A percentile compares a stretch with the other conserved stretches of the same genome.
Evolutionary conservation across 2,329 filamentous ascomycete species (phyloP).

Genomic region (Bipolaris victoriae): DNA sequence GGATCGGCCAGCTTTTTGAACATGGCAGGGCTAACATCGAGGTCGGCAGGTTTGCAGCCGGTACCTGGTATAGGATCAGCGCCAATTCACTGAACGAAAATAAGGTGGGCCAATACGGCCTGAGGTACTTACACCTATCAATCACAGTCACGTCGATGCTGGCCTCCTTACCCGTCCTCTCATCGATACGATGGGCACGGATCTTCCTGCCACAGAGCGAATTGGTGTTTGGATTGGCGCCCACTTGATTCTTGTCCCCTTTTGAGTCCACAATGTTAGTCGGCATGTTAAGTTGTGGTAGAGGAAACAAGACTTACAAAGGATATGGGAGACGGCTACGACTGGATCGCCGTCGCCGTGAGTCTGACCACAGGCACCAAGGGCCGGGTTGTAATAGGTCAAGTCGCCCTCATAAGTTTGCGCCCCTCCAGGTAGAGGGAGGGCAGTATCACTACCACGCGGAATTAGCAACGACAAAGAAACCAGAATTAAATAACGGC

Average conservation of each 20-base stretch:
- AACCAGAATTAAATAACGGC: background rate
- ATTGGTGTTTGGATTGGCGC: constrained; percentile 65
- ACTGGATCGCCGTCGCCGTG: constrained; percentile 64
- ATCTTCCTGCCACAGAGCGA: constrained; percentile 71
- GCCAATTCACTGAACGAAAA: background rate
- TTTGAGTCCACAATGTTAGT: background rate
- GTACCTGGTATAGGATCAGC: constrained; percentile 45
- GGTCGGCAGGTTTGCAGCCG: constrained; percentile 56
- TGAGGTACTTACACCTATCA: constrained; percentile 63
- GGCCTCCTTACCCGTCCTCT: constrained; percentile 50
- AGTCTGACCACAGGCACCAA: constrained; percentile 72
- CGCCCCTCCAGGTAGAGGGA: constrained; percentile 60
- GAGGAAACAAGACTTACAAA: constrained; percentile 51
- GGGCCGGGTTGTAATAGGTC: constrained; percentile 70
- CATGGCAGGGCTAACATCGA: constrained; percentile 58
- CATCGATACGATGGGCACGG: constrained; percentile 61
- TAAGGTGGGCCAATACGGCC: background rate
- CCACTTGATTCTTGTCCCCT: constrained; percentile 62
- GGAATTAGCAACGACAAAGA: constrained; percentile 14
- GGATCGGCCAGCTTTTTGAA: constrained; percentile 57
- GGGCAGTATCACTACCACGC: constrained; percentile 45
- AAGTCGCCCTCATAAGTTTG: constrained; percentile 66
- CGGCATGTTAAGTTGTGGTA: background rate
- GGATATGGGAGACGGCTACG: constrained; percentile 68
- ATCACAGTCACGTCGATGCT: constrained; percentile 70